Evolutionary conservation across 441 rosid genomes (phyloP).

Genomic region (Syzygium syzygioides): DNA sequence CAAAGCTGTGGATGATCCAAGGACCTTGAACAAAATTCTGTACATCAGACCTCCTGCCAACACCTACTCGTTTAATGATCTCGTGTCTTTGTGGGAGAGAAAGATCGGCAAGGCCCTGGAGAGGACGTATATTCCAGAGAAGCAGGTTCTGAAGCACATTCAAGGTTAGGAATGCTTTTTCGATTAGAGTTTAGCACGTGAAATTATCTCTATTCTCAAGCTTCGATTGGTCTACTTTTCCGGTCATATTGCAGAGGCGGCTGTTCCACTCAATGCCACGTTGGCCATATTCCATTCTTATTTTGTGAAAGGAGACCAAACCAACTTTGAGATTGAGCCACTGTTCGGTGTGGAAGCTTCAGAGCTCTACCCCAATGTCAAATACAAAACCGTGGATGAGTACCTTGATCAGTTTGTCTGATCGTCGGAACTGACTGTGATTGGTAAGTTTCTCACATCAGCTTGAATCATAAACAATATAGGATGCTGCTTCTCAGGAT

Average conservation of each 20-base stretch:
- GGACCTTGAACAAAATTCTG: not conserved
- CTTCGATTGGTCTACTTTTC: not conserved
- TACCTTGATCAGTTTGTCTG: conserved; percentile 36
- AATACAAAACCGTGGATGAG: conserved; percentile 52
- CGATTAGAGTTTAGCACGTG: not conserved
- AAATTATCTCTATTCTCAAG: not conserved
- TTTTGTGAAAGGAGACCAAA: conserved; percentile 58
- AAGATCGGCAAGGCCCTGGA: not conserved
- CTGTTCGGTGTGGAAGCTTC: conserved; percentile 61
- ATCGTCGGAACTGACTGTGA: not conserved
- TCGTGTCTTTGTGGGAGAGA: not conserved
- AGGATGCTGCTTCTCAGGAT: too few species aligned
- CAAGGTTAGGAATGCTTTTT: conserved; percentile 26
- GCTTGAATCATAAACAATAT: not conserved
- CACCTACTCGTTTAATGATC: not conserved
- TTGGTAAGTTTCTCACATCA: not conserved
- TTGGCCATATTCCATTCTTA: conserved; percentile 37
- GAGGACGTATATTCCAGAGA: conserved; percentile 31
- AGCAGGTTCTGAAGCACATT: conserved; percentile 45
- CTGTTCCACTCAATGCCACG: conserved; percentile 24
- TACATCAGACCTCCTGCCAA: not conserved
- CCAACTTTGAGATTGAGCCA: conserved; percentile 47
- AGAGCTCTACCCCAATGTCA: conserved; percentile 54
- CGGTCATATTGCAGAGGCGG: conserved; percentile 22
- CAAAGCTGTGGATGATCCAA: not conserved